Evolutionary conservation across 768 basidiomycete genomes (phyloP).

Genomic region (Royoungia palumana): DNA sequence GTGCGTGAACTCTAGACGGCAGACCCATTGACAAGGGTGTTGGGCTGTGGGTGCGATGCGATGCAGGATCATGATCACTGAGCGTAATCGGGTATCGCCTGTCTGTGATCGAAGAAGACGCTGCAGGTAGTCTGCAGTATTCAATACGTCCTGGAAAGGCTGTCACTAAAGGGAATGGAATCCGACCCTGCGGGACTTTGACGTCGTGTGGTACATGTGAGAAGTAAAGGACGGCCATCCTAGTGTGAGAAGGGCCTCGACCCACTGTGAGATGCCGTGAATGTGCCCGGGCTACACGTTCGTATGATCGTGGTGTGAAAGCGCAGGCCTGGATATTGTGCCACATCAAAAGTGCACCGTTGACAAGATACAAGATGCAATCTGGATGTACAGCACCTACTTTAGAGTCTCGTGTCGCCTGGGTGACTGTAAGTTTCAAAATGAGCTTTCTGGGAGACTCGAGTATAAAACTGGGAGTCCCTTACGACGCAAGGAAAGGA

Average conservation of each 20-base stretch:
- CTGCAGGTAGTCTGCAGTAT: conserved; percentile 14
- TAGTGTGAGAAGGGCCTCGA: conserved; percentile 23
- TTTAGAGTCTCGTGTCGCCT: conserved; percentile 19
- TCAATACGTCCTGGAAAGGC: conserved; percentile 19
- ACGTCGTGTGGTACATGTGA: conserved; percentile 12
- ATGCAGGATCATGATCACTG: conserved; percentile 14
- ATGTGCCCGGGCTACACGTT: conserved; percentile 6
- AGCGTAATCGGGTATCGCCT: conserved; percentile 17
- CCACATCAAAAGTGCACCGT: conserved; percentile 17
- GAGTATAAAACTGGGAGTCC: conserved; percentile 22
- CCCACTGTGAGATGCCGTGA: conserved; percentile 5
- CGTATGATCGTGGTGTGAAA: conserved; percentile 19
- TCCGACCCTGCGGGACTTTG: conserved; percentile 16
- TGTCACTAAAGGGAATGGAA: conserved; percentile 21
- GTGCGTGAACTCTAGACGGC: conserved; percentile 3
- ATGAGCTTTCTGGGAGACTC: conserved; percentile 6
- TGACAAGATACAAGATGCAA: conserved; percentile 11
- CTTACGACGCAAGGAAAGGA: neutral
- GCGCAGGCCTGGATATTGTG: conserved; percentile 17
- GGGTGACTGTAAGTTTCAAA: conserved; percentile 20
- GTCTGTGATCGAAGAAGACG: conserved; percentile 23
- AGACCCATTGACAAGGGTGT: conserved; percentile 11
- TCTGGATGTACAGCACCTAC: conserved; percentile 14
- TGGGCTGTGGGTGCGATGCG: conserved; percentile 24
- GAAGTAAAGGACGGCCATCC: conserved; percentile 11